Conservation (phyloP, 176 grass and related monocot species). For the Avena insularis region DNA sequence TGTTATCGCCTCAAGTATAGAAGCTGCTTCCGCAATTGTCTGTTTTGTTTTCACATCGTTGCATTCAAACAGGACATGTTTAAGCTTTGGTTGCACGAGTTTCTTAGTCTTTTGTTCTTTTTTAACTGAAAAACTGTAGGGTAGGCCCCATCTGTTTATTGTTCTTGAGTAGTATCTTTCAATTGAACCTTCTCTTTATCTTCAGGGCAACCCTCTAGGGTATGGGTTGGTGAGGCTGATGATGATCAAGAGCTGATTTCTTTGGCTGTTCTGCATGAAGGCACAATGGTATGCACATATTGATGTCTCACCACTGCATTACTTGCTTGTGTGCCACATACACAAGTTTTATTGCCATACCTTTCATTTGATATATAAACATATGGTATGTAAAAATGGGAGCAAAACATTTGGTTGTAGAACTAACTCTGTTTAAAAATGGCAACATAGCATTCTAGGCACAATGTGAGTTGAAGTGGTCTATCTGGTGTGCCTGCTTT, state of each 20-base stretch:
- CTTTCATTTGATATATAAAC: constrained; percentile 18
- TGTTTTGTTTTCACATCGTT: constrained; percentile 26
- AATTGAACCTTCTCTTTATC: constrained; percentile 38
- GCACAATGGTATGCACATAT: constrained; percentile 53
- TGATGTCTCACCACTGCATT: constrained; percentile 25
- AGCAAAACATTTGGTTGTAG: constrained; percentile 27
- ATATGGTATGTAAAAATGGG: constrained; percentile 7
- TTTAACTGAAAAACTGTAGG: too few species aligned
- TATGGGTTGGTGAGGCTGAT: constrained; percentile 81
- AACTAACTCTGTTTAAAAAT: constrained; percentile 27
- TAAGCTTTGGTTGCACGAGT: constrained; percentile 29
- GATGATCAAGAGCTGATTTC: constrained; percentile 77
- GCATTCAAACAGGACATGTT: constrained; percentile 12
- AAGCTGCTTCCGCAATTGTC: neutral
- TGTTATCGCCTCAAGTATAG: neutral
- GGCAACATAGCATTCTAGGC: neutral
- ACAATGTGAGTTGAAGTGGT: constrained; percentile 28
- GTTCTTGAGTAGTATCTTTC: constrained; percentile 3
- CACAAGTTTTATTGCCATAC: constrained; percentile 27
- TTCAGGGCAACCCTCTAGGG: constrained; percentile 65
- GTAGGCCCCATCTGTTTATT: neutral
- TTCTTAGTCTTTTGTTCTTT: constrained; percentile 20
- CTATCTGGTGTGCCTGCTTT: neutral
- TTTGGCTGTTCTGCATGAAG: constrained; percentile 76
- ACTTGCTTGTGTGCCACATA: constrained; percentile 26